Conservation (phyloP, 768 basidiomycete genomes). For the Pseudohyphozyma bogoriensis region DNA sequence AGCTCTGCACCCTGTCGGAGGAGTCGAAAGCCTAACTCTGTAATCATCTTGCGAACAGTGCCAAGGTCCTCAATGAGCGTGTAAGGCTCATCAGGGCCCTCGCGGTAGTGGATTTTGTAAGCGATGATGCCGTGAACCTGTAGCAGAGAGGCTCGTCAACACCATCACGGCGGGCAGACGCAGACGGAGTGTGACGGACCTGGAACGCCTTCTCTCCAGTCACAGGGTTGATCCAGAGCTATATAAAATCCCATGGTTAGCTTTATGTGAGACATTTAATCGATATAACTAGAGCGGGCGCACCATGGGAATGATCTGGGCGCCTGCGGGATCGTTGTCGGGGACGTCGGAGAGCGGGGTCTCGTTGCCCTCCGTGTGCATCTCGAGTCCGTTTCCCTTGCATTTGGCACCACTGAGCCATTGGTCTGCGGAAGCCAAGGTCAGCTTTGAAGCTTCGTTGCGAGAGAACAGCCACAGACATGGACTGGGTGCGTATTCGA, state of each 20-base stretch:
- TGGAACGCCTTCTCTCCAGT: neutral
- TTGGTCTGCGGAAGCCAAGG: neutral
- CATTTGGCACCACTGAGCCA: neutral
- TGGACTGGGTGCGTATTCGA: neutral
- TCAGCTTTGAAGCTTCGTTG: neutral
- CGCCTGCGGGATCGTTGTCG: neutral
- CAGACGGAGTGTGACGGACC: too few relatives aligned
- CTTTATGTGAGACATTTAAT: neutral
- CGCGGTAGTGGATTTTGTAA: neutral
- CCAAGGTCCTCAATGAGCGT: slow-evolving; percentile 1
- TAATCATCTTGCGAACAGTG: slow-evolving; percentile 5
- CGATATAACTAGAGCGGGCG: too few relatives aligned
- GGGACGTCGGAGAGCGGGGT: neutral
- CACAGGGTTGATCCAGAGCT: slow-evolving; percentile 9
- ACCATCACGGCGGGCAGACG: too few relatives aligned
- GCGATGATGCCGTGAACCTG: slow-evolving; percentile 8
- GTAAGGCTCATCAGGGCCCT: neutral
- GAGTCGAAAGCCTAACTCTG: too few relatives aligned
- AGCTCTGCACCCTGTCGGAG: too few relatives aligned
- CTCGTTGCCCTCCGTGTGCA: slow-evolving; percentile 7
- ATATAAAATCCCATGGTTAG: neutral
- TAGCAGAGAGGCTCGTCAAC: too few relatives aligned
- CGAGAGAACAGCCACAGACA: neutral
- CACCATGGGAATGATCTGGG: neutral
- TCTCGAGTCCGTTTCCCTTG: neutral